phyloP scores from a whole-genome alignment of 2,329 filamentous ascomycete genomes.

The Diplodia mutila region DNA sequence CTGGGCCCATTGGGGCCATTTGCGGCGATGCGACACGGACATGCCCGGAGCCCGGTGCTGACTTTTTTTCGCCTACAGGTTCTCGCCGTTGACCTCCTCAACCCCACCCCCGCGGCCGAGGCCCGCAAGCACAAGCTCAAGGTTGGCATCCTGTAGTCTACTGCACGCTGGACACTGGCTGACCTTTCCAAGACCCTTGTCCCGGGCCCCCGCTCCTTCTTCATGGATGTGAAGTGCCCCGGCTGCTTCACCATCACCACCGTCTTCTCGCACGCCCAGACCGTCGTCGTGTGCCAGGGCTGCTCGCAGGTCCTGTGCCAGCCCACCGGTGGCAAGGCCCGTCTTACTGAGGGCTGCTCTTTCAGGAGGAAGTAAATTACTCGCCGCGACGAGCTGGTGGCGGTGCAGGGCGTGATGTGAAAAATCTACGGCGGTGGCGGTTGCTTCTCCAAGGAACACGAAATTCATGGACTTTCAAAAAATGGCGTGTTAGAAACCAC shows the following conservation, averaged over 20 bases:
- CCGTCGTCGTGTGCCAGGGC: conserved; percentile 97
- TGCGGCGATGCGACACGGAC: conserved; percentile 26
- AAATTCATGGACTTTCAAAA: conserved; percentile 41
- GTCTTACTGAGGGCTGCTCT: conserved; percentile 99
- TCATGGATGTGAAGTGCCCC: conserved; percentile 99
- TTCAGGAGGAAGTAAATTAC: conserved; percentile 98
- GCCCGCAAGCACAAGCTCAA: conserved; percentile 99
- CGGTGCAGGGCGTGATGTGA: conserved; percentile 39
- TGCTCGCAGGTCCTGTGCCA: conserved; percentile 99
- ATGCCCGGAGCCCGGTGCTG: conserved; percentile 27
- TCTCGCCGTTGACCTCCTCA: conserved; percentile 99
- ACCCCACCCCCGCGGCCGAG: conserved; percentile 97
- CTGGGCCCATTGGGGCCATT: not conserved
- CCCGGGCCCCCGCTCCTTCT: conserved; percentile 96
- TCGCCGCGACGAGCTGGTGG: conserved; percentile 31
- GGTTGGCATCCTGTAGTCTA: conserved; percentile 61
- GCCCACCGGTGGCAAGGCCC: conserved; percentile 98
- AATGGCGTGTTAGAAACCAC: conserved; percentile 26
- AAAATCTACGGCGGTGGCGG: conserved; percentile 44
- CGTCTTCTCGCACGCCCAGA: conserved; percentile 99
- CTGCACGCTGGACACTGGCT: conserved; percentile 4
- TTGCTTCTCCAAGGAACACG: conserved; percentile 25
- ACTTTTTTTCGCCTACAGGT: conserved; percentile 64
- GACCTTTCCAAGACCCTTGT: conserved; percentile 73
- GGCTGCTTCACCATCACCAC: conserved; percentile 99